Base-by-base conservation (phyloP, 140 eudicot genomes). In the Oenanthe javanica region DNA sequence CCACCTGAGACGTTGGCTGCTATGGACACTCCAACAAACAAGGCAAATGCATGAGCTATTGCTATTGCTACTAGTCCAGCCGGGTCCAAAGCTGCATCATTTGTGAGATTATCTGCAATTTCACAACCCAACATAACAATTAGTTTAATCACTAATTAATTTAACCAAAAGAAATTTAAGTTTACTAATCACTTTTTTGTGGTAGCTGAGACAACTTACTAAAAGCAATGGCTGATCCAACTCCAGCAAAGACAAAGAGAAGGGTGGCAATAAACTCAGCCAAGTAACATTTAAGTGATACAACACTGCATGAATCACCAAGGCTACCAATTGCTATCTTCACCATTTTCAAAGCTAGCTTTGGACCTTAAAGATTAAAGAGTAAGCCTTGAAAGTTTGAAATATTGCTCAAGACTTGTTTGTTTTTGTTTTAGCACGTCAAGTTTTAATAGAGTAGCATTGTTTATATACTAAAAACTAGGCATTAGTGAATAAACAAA, bases 1-100 rank as follows among this genome's bases (percentile, higher is more conserved):
- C 94, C 93, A 51, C 96, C 93, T 25, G 96, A 91, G 80, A 91
- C 81, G 82, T 91, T 91, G 78, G 91, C 93, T 2, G 93, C 96
- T 13, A 91, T 83, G 72, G 96, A 82, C 47, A 91, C 93, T 7
- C 85, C 96, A 19, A 89, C 96, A 81, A 91, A 89, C 42, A 91
- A 47, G 14, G 93, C 93, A 75, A 91, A 86, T 50, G 89, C 96
- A 80, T 91, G 93, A 49, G 93, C 91, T 40, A 91, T 40, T 9
- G 90, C 91, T 27, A 88, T 82, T 16, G 90, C 91, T 77, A 91
- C 93, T 48, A 91, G 87, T 21, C 93, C 93, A 59, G 93, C 80
- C 18, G 96, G 96, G 81, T 88, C 90, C 46, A 88, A 81, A 48
- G 90, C 77, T 16, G 87, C 96, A 73, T 86, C 90, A 10, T 81